phyloP scores from a whole-genome alignment of 2,329 filamentous ascomycete species.

The Phaeophleospora eucalypticola region DNA sequence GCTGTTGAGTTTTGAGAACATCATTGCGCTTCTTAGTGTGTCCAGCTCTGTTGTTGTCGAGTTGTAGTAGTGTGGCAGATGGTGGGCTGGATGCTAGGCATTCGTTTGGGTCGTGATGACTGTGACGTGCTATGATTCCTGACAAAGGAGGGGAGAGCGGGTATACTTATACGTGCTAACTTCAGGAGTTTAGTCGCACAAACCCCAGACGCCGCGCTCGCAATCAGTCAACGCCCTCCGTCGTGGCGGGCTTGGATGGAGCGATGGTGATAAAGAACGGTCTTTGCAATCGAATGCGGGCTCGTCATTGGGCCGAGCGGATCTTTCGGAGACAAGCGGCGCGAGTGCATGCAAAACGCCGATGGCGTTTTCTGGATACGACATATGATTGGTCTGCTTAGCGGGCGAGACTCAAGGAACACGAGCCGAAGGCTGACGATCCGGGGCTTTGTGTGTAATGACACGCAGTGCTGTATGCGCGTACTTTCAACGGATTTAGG shows the following conservation, averaged over 20 bases:
- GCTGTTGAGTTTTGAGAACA: constrained; percentile 25
- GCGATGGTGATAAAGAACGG: background rate
- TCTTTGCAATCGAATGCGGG: background rate
- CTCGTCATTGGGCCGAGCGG: background rate
- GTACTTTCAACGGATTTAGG: background rate
- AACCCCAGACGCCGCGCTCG: constrained; percentile 1
- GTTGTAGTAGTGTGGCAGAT: background rate
- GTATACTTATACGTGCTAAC: constrained; percentile 4
- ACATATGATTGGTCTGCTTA: no score
- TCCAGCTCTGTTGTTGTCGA: background rate
- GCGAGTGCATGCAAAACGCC: no score
- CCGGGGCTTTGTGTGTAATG: no score
- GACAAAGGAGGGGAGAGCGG: background rate
- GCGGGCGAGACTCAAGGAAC: no score
- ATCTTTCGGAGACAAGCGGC: background rate
- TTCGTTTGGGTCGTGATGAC: background rate
- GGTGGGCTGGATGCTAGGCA: background rate
- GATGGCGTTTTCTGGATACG: no score
- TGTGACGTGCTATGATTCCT: background rate
- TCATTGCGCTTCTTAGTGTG: constrained; percentile 7
- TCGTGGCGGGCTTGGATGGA: background rate
- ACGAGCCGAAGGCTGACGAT: no score
- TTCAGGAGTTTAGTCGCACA: background rate
- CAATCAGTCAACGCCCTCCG: background rate
- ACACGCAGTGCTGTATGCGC: no score